These are phyloP conservation scores for Croton setiger DNA, from an alignment of 441 rosid species.

Conservation along the genomic window DNA sequence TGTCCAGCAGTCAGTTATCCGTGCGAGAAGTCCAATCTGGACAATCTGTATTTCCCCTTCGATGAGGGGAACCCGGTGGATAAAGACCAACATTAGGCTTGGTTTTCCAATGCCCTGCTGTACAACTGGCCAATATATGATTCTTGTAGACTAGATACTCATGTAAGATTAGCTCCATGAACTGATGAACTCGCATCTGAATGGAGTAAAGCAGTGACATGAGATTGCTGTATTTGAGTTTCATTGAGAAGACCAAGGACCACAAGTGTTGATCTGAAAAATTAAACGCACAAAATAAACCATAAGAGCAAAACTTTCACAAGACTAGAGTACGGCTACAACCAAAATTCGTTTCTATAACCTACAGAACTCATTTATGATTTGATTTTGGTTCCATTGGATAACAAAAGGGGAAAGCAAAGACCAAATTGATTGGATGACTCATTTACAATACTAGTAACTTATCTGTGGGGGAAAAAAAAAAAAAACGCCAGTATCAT, in stretches of 20 bases:
- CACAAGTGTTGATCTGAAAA: constrained; percentile 61
- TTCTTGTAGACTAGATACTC: constrained; percentile 17
- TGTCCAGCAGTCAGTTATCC: not conserved
- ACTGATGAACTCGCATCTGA: constrained; percentile 56
- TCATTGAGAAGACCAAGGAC: constrained; percentile 70
- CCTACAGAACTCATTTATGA: not conserved
- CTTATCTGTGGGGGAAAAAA: too few species aligned
- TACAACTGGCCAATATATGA: constrained; percentile 8
- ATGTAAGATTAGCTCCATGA: constrained; percentile 51
- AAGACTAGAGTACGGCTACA: too few species aligned
- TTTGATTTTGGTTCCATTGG: too few species aligned
- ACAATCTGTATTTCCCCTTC: not conserved
- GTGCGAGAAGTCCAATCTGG: not conserved
- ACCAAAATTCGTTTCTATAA: not conserved
- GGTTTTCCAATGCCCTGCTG: constrained; percentile 2
- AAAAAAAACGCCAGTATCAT: not conserved
- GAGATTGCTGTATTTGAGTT: constrained; percentile 37
- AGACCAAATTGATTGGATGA: not conserved
- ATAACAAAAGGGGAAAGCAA: too few species aligned
- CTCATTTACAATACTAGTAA: not conserved
- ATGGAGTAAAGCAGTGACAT: constrained; percentile 41
- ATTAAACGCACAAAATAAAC: not conserved
- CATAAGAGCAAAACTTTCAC: not conserved
- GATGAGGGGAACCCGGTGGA: constrained; percentile 1
- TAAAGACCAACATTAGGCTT: constrained; percentile 2